Conservation (phyloP, 2,329 filamentous ascomycete genomes). For the Scytalidium lignicola region DNA sequence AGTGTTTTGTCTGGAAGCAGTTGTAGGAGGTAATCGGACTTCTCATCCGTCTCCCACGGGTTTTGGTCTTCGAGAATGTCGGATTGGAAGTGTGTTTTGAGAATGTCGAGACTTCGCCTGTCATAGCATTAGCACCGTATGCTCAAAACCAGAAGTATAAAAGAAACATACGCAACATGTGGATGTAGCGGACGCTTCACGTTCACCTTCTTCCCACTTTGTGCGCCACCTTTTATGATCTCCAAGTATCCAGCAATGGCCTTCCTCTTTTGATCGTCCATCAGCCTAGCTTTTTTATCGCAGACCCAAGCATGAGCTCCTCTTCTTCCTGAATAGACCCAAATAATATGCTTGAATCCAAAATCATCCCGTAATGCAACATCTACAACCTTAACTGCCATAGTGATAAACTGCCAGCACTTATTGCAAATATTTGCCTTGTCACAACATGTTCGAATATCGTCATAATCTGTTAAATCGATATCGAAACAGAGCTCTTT, state of each 20-base stretch:
- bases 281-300: constrained; percentile 74
- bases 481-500: constrained; percentile 99
- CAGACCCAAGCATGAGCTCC: constrained; percentile 98
- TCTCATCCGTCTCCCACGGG: constrained; percentile 69
- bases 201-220: constrained; percentile 84
- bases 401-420: constrained; percentile 96
- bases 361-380: constrained; percentile 86
- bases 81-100: constrained; percentile 77
- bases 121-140: constrained; percentile 5
- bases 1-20: constrained; percentile 77
- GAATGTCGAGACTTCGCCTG: constrained; percentile 76
- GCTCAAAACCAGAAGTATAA: neutral
- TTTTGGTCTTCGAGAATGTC: constrained; percentile 83
- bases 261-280: constrained; percentile 81
- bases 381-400: constrained; percentile 94
- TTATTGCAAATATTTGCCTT: constrained; percentile 90
- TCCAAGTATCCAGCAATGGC: constrained; percentile 89
- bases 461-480: constrained; percentile 97
- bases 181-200: constrained; percentile 81
- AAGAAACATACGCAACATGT: constrained; percentile 68
- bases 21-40: constrained; percentile 72
- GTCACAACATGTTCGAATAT: constrained; percentile 89
- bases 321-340: constrained; percentile 96
- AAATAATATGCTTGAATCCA: constrained; percentile 93
- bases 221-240: constrained; percentile 78